A percentile compares a stretch with the other conserved stretches of the same genome.
These are phyloP conservation scores for Suillus cothurnatus DNA, from an alignment of 768 basidiomycete species.

Conservation along the genomic window DNA sequence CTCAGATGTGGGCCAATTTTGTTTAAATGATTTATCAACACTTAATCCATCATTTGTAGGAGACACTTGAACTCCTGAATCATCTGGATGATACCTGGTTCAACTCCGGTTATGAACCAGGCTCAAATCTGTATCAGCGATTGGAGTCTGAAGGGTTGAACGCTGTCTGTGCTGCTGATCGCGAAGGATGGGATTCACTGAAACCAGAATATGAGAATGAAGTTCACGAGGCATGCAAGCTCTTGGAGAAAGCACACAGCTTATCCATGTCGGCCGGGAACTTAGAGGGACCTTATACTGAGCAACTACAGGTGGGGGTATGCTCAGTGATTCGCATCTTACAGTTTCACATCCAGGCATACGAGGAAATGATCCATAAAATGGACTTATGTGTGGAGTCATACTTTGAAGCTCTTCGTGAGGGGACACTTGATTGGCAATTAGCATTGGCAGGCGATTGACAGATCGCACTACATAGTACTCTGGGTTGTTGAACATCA, in stretches of 20 bases:
- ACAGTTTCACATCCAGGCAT: not conserved
- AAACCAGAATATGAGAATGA: not conserved
- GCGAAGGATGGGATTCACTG: not conserved
- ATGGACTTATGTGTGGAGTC: not conserved
- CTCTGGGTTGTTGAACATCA: slow-evolving; percentile 1
- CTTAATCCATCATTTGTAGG: not conserved
- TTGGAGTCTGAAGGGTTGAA: not conserved
- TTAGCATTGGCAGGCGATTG: not conserved
- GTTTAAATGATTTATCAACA: not conserved
- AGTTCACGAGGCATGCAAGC: not conserved
- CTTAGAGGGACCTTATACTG: not conserved
- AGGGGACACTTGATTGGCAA: not conserved
- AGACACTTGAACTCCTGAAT: not conserved
- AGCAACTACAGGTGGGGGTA: not conserved
- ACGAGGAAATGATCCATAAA: not conserved
- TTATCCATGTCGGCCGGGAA: not conserved
- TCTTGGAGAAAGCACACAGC: not conserved
- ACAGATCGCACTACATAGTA: too few relatives aligned
- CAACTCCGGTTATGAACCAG: not conserved
- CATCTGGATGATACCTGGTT: not conserved
- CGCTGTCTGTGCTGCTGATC: not conserved
- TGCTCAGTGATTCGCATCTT: not conserved
- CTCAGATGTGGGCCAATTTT: not conserved
- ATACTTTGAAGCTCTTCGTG: not conserved
- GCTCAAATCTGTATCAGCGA: not conserved